phyloP scores from a whole-genome alignment of 1,139 yeast species.

The Geotrichum reessii region DNA sequence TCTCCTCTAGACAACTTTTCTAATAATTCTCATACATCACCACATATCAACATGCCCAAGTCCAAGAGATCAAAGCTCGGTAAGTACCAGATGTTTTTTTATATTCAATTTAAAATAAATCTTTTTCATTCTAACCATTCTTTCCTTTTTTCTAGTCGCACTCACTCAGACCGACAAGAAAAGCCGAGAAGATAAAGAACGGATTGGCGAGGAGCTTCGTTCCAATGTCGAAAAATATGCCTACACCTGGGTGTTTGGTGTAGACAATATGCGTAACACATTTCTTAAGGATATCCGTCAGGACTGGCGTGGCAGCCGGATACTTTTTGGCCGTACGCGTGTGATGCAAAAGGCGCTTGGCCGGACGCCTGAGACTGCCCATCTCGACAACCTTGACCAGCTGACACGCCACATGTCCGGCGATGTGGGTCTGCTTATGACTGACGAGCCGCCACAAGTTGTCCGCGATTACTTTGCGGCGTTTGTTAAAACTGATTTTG shows the following conservation, averaged over 20 bases:
- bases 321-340: constrained; percentile 85
- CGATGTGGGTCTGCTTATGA: constrained; percentile 79
- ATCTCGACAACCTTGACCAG: constrained; percentile 72
- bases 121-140: constrained; percentile 2
- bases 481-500: constrained; percentile 73
- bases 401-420: constrained; percentile 59
- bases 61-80: constrained; percentile 67
- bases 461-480: constrained; percentile 80
- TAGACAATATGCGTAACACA: constrained; percentile 93
- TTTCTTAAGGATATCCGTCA: constrained; percentile 87
- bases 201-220: constrained; percentile 87
- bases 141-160: constrained; percentile 51
- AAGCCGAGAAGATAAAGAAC: constrained; percentile 85
- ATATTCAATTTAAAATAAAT: neutral
- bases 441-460: constrained; percentile 77
- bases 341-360: constrained; percentile 92
- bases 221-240: constrained; percentile 68
- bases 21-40: constrained; percentile 1
- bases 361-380: constrained; percentile 79
- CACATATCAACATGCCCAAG: constrained; percentile 65
- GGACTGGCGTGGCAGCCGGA: constrained; percentile 85
- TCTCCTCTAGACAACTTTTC: neutral
- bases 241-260: constrained; percentile 77
- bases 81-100: constrained; percentile 18
- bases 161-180: constrained; percentile 93